These are phyloP conservation scores for Salix koriyanagi DNA, from an alignment of 345 rosid genomes.

Conservation along the genomic window DNA sequence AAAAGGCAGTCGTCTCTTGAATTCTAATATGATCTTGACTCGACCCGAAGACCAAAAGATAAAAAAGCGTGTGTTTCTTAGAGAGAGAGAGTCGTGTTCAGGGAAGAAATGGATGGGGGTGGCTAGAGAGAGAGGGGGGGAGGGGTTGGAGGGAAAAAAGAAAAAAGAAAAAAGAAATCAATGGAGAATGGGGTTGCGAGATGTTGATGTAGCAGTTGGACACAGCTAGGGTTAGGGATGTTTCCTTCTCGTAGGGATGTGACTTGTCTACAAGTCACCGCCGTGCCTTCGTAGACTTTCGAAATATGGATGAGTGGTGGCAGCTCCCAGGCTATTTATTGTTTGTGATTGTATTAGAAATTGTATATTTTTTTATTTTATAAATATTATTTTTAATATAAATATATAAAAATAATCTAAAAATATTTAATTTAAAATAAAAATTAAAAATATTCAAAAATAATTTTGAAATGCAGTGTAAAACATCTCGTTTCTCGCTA, in stretches of 20 bases:
- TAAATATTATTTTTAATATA: too few relatives aligned
- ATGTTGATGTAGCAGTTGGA: constrained; percentile 45
- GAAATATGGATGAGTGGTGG: constrained; percentile 15
- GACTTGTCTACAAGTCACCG: constrained; percentile 45
- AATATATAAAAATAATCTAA: too few relatives aligned
- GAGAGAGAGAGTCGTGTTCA: background rate
- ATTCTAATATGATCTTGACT: constrained; percentile 25
- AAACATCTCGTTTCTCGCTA: too few relatives aligned
- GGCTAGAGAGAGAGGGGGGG: constrained; percentile 1
- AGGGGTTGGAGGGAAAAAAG: background rate
- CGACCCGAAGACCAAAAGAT: constrained; percentile 9
- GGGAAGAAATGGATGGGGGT: constrained; percentile 8
- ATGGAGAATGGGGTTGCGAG: constrained; percentile 19
- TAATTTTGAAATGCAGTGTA: too few relatives aligned
- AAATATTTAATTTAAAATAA: too few relatives aligned
- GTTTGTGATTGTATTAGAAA: too few relatives aligned
- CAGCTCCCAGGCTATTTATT: background rate
- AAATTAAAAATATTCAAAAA: too few relatives aligned
- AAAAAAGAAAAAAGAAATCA: background rate
- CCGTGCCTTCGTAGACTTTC: constrained; percentile 28
- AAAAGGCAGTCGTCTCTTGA: constrained; percentile 1
- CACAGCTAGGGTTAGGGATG: constrained; percentile 57
- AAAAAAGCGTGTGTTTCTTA: constrained; percentile 4
- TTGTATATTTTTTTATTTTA: too few relatives aligned
- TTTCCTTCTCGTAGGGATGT: constrained; percentile 42